Conservation (phyloP, 2,329 filamentous ascomycete species). For the Verticillium alfalfae region DNA sequence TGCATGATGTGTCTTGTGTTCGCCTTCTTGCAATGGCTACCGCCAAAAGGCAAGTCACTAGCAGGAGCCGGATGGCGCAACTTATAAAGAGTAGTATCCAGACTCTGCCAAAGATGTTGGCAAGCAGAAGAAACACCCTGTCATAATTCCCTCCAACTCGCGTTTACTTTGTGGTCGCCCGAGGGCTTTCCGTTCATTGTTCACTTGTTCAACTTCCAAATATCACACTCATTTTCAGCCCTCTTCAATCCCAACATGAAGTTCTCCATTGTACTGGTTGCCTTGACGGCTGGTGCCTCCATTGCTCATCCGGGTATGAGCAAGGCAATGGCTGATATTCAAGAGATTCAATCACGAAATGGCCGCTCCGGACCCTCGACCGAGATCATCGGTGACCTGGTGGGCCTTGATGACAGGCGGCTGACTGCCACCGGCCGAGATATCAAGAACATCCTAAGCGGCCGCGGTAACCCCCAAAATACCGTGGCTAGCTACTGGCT, state of each 20-base stretch:
- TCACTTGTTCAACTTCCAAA: background rate
- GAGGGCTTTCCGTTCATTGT: background rate
- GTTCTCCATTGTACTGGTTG: constrained; percentile 1
- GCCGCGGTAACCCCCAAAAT: constrained; percentile 18
- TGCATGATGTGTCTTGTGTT: background rate
- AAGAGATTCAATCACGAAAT: constrained; percentile 9
- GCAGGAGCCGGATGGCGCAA: background rate
- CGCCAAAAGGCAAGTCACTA: background rate
- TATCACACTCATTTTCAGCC: background rate
- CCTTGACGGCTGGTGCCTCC: constrained; percentile 2
- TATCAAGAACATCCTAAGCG: constrained; percentile 30
- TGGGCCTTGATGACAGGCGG: constrained; percentile 18
- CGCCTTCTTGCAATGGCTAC: background rate
- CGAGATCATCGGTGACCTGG: constrained; percentile 31
- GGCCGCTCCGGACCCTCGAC: constrained; percentile 10
- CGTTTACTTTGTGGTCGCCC: background rate
- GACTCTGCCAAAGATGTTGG: background rate
- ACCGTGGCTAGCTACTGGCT: constrained; percentile 2
- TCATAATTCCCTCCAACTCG: background rate
- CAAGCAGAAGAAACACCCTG: background rate
- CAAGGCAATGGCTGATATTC: constrained; percentile 11
- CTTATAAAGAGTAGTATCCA: background rate
- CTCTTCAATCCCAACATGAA: constrained; percentile 7
- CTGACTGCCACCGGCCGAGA: constrained; percentile 26
- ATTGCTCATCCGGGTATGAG: constrained; percentile 17